Conservation (phyloP, 2,329 filamentous ascomycete genomes). For the Apiospora arundinis region DNA sequence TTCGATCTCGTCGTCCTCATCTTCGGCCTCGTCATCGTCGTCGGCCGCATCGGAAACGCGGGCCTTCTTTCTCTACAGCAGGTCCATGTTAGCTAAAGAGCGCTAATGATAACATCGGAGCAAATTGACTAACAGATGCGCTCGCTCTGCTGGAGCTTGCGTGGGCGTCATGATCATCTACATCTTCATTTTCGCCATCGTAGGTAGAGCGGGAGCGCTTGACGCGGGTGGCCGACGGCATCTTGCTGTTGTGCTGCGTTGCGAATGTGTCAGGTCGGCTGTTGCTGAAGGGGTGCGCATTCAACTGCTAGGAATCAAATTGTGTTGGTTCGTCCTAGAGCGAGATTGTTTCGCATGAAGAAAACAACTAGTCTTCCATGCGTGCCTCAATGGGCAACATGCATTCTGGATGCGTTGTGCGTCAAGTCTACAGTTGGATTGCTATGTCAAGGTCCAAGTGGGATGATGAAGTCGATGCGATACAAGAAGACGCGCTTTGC, state of each 20-base stretch:
- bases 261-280: background rate
- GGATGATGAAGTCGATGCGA: background rate
- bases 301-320: background rate
- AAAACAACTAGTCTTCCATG: background rate
- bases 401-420: background rate
- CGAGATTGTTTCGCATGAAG: background rate
- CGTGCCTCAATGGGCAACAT: background rate
- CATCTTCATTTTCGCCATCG: conserved; percentile 39
- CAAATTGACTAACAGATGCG: conserved; percentile 44
- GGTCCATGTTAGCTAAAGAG: background rate
- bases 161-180: conserved; percentile 42
- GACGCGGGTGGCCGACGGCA: conserved; percentile 35
- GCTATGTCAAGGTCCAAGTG: background rate
- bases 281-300: background rate
- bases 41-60: conserved; percentile 41
- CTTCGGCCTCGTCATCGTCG: conserved; percentile 29
- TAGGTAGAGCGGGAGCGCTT: conserved; percentile 51
- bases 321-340: background rate
- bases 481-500: background rate
- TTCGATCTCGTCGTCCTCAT: conserved; percentile 40
- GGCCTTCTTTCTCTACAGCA: conserved; percentile 46
- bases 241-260: conserved; percentile 23
- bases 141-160: conserved; percentile 49
- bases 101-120: background rate
- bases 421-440: background rate